These are phyloP conservation scores for Thraustochytrium striatum DNA, from an alignment of 352 stramenopile species.

Conservation along the genomic window DNA sequence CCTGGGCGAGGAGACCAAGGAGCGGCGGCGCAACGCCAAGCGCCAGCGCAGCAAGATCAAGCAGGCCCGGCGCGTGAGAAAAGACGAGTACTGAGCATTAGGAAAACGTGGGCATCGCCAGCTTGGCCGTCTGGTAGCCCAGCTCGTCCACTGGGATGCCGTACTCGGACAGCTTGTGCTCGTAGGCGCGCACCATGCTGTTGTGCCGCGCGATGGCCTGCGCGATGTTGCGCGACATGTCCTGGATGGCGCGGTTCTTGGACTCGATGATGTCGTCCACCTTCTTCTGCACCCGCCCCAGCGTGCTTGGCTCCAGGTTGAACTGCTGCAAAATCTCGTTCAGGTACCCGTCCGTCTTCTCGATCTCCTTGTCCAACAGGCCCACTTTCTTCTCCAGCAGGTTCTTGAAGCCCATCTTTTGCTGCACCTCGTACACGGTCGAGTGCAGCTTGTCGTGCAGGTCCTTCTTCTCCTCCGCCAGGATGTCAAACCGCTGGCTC, in stretches of 20 bases:
- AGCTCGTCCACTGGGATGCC: slow-evolving; percentile 79
- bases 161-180: slow-evolving; percentile 81
- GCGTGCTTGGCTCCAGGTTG: slow-evolving; percentile 75
- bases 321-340: slow-evolving; percentile 82
- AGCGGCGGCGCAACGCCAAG: not conserved
- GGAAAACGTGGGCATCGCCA: slow-evolving; percentile 8
- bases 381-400: slow-evolving; percentile 89
- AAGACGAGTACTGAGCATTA: slow-evolving; percentile 18
- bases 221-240: slow-evolving; percentile 72
- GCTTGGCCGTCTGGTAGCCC: slow-evolving; percentile 59
- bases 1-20: not conserved
- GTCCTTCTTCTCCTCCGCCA: slow-evolving; percentile 77
- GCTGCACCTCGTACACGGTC: slow-evolving; percentile 84
- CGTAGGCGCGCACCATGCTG: slow-evolving; percentile 69
- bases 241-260: slow-evolving; percentile 72
- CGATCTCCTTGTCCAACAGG: slow-evolving; percentile 69
- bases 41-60: slow-evolving; percentile 50
- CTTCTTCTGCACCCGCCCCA: slow-evolving; percentile 72
- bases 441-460: slow-evolving; percentile 78
- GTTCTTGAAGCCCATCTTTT: slow-evolving; percentile 86
- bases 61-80: slow-evolving; percentile 29
- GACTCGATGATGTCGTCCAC: slow-evolving; percentile 78
- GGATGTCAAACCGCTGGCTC: slow-evolving; percentile 72
- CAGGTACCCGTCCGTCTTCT: slow-evolving; percentile 84
- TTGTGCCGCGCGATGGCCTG: slow-evolving; percentile 71